Percentiles rank a stretch among this genome's conserved stretches.
Conservation (phyloP, 2,329 filamentous ascomycete genomes). For the Xylaria sp. region DNA sequence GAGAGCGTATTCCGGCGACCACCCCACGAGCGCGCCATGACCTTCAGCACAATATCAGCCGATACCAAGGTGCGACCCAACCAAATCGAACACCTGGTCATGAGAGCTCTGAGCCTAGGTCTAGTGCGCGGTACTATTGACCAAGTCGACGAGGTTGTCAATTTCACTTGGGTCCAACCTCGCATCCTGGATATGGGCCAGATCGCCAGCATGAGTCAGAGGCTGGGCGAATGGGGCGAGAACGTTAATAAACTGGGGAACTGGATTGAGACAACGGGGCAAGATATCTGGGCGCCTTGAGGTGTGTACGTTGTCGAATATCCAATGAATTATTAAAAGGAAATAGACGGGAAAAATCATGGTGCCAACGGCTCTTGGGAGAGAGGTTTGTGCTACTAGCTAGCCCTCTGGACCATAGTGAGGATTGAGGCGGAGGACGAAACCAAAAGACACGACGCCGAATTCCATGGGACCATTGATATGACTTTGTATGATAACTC, state of each 20-base stretch:
- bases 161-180: slow-evolving; percentile 98
- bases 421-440: slow-evolving; percentile 1
- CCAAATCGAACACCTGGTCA: slow-evolving; percentile 97
- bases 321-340: neutral
- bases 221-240: slow-evolving; percentile 93
- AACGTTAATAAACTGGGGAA: slow-evolving; percentile 96
- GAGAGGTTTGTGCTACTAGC: slow-evolving; percentile 1
- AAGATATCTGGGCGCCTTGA: slow-evolving; percentile 91
- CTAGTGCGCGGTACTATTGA: slow-evolving; percentile 92
- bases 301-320: neutral
- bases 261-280: slow-evolving; percentile 94
- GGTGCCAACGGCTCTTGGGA: neutral
- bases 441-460: slow-evolving; percentile 1
- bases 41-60: slow-evolving; percentile 85
- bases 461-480: neutral
- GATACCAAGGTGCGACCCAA: slow-evolving; percentile 92
- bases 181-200: slow-evolving; percentile 97
- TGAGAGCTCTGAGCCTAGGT: slow-evolving; percentile 97
- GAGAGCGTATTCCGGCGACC: slow-evolving; percentile 96
- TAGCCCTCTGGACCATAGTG: neutral
- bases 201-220: slow-evolving; percentile 89
- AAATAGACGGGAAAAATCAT: slow-evolving; percentile 11
- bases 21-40: slow-evolving; percentile 94
- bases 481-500: slow-evolving; percentile 36
- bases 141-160: slow-evolving; percentile 91